phyloP scores from a whole-genome alignment of 1,284 basidiomycete species.

The Nidula niveotomentosa region DNA sequence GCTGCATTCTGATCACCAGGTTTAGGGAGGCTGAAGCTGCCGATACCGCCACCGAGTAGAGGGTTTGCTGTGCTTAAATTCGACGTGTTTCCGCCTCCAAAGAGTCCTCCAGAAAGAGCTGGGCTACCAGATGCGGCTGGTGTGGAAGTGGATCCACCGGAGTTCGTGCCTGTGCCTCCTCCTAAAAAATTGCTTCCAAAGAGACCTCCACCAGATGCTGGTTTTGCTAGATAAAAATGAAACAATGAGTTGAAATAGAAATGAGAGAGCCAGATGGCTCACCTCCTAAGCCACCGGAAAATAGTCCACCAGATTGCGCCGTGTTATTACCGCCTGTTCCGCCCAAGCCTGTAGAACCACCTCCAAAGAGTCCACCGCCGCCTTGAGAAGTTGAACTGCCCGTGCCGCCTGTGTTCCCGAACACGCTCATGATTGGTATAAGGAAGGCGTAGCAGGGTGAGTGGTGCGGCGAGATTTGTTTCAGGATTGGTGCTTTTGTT shows the following conservation, averaged over 20 bases:
- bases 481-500: too few species aligned
- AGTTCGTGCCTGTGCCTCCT: background rate
- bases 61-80: constrained; percentile 3
- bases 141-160: too few species aligned
- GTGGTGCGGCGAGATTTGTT: too few species aligned
- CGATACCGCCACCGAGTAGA: constrained; percentile 5
- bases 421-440: too few species aligned
- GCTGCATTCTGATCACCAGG: constrained; percentile 24
- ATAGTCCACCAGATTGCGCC: too few species aligned
- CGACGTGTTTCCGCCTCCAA: constrained; percentile 8
- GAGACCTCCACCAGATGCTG: background rate
- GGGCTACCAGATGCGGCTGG: background rate
- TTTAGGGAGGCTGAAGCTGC: constrained; percentile 24
- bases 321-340: too few species aligned
- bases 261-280: background rate
- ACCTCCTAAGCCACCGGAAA: too few species aligned
- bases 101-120: constrained; percentile 5
- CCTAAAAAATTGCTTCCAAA: constrained; percentile 3
- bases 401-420: too few species aligned
- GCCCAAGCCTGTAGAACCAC: too few species aligned
- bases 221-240: background rate
- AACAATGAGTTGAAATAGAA: background rate
- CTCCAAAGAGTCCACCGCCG: too few species aligned
- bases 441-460: too few species aligned
- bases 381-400: too few species aligned